Percentiles rank a stretch among this genome's conserved stretches.
phyloP scores from a whole-genome alignment of 2,329 filamentous ascomycete genomes.

The Clonostachys sp. region DNA sequence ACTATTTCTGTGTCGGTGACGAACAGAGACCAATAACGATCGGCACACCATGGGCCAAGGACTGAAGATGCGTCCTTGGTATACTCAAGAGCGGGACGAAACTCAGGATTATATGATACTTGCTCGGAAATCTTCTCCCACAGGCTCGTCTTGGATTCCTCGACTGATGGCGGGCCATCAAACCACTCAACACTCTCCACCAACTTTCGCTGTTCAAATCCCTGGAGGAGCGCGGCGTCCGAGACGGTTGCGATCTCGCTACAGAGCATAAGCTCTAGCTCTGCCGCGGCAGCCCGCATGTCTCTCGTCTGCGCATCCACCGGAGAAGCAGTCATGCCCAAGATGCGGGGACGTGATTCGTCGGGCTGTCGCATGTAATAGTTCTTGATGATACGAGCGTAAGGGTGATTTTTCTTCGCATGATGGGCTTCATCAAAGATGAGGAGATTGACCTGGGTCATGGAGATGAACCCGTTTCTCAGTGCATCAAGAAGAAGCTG shows the following conservation, averaged over 20 bases:
- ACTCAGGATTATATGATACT: constrained; percentile 31
- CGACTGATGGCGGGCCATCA: constrained; percentile 32
- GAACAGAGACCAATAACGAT: constrained; percentile 72
- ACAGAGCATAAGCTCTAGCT: constrained; percentile 74
- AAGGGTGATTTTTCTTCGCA: constrained; percentile 88
- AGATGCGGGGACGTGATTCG: constrained; percentile 64
- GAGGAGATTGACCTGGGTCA: constrained; percentile 80
- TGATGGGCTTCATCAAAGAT: constrained; percentile 97
- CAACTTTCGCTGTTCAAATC: constrained; percentile 13
- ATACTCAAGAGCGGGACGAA: constrained; percentile 55
- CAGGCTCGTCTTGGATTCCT: constrained; percentile 57
- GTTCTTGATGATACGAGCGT: constrained; percentile 84
- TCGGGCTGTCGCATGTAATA: constrained; percentile 57
- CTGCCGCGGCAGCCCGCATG: constrained; percentile 62
- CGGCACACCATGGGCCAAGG: constrained; percentile 80
- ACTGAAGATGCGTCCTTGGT: constrained; percentile 56
- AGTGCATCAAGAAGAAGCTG: constrained; percentile 80
- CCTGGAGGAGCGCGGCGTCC: constrained; percentile 24
- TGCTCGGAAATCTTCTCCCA: constrained; percentile 48
- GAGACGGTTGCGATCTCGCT: constrained; percentile 75
- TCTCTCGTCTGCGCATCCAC: constrained; percentile 73
- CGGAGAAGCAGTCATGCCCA: constrained; percentile 96
- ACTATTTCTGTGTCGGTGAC: constrained; percentile 58
- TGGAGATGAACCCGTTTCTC: constrained; percentile 71
- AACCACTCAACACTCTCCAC: constrained; percentile 49